phyloP scores from a whole-genome alignment of 495 filamentous ascomycete genomes.

The Neurospora sp. region DNA sequence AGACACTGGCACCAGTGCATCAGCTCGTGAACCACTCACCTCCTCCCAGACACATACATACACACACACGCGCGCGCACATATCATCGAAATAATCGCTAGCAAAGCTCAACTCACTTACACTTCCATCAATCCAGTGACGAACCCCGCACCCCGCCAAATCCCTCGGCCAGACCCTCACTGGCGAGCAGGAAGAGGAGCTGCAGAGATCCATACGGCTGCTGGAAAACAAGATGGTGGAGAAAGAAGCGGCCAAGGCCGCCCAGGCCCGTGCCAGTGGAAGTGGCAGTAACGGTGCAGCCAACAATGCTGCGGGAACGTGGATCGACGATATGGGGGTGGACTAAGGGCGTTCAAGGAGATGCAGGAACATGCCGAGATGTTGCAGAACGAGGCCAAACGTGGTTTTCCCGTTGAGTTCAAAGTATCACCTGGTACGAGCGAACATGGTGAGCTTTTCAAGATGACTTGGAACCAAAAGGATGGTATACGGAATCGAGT shows the following conservation, averaged over 20 bases:
- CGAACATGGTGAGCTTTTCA: no score
- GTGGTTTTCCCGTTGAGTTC: neutral
- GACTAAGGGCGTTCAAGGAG: neutral
- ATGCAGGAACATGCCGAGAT: neutral
- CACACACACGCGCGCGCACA: neutral
- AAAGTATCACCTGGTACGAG: no score
- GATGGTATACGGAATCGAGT: constrained; percentile 65
- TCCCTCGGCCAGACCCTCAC: neutral
- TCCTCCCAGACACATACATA: neutral
- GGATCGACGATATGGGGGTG: neutral
- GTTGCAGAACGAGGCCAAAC: neutral
- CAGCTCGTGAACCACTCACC: neutral
- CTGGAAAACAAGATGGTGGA: neutral
- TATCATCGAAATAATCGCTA: neutral
- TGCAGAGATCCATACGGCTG: neutral
- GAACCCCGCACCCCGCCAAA: neutral
- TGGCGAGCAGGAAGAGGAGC: neutral
- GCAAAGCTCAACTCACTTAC: neutral
- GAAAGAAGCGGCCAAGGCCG: neutral
- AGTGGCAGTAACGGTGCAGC: neutral
- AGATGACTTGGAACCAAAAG: neutral
- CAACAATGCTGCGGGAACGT: neutral
- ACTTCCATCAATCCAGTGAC: neutral
- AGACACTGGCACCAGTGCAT: neutral
- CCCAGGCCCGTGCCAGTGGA: neutral